Percentiles rank a stretch among this genome's conserved stretches.
Conservation (phyloP, 2,329 filamentous ascomycete genomes). For the Sporothrix euskadiensis region DNA sequence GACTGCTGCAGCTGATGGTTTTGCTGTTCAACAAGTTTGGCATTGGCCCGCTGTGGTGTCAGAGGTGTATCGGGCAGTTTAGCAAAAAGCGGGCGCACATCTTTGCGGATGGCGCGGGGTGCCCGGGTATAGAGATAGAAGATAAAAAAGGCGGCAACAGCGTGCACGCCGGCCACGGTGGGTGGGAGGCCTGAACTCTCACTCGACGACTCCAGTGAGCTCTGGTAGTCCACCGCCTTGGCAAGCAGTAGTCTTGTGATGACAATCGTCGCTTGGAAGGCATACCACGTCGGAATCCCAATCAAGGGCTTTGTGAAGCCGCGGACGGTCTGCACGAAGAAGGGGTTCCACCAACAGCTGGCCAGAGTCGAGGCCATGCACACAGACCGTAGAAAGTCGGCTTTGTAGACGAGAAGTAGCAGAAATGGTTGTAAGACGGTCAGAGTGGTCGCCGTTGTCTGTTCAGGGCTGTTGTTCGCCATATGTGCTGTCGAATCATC, state of each 20-base stretch:
- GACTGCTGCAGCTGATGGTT: slow-evolving; percentile 28
- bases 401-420: slow-evolving; percentile 44
- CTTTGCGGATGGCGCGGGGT: slow-evolving; percentile 52
- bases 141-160: slow-evolving; percentile 55
- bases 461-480: not conserved
- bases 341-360: slow-evolving; percentile 69
- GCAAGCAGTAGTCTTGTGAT: slow-evolving; percentile 55
- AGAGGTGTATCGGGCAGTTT: slow-evolving; percentile 34
- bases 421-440: slow-evolving; percentile 41
- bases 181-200: slow-evolving; percentile 40
- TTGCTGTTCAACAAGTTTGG: not conserved
- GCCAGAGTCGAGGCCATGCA: slow-evolving; percentile 31
- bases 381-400: slow-evolving; percentile 32
- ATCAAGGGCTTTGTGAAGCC: slow-evolving; percentile 61
- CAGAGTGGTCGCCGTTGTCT: not conserved
- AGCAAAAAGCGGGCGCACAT: slow-evolving; percentile 58
- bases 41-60: slow-evolving; percentile 25
- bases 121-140: slow-evolving; percentile 53
- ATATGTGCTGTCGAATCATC: slow-evolving; percentile 25
- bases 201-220: slow-evolving; percentile 53
- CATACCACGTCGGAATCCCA: slow-evolving; percentile 66
- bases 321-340: slow-evolving; percentile 59
- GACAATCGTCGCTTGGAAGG: slow-evolving; percentile 62
- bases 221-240: slow-evolving; percentile 53
- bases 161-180: slow-evolving; percentile 55